phyloP scores from a whole-genome alignment of 352 stramenopile genomes.

The Ophiocytium majus region DNA sequence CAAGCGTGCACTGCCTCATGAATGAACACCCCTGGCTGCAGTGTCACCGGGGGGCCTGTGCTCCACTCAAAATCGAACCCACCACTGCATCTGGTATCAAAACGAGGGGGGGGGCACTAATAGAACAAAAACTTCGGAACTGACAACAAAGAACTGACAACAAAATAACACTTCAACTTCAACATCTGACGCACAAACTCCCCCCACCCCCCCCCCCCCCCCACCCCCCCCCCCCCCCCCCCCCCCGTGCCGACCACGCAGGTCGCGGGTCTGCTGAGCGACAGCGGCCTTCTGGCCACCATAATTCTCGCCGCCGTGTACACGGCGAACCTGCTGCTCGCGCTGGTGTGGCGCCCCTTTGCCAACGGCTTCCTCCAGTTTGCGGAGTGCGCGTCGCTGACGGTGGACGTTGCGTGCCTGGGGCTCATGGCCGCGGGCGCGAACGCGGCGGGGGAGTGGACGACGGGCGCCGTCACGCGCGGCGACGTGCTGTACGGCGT shows the following conservation, averaged over 20 bases:
- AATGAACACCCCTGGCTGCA: no score
- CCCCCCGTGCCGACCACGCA: no score
- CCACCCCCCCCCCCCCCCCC: no score
- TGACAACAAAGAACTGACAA: no score
- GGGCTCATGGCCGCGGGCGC: background rate
- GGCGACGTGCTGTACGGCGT: background rate
- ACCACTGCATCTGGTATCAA: no score
- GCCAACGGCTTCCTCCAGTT: constrained; percentile 16
- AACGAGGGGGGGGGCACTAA: no score
- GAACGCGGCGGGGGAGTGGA: background rate
- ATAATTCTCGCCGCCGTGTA: background rate
- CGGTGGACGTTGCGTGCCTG: background rate
- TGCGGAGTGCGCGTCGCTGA: background rate
- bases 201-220: no score
- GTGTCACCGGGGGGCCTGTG: no score
- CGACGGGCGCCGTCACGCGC: background rate
- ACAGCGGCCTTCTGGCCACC: background rate
- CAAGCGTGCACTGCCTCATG: no score
- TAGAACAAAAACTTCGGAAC: no score
- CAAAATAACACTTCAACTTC: background rate
- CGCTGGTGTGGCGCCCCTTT: background rate
- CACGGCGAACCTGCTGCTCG: background rate
- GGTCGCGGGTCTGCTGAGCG: background rate
- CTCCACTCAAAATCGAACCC: no score
- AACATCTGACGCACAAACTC: no score